phyloP scores from a whole-genome alignment of 1,284 basidiomycete species.

The Waitea zeae region DNA sequence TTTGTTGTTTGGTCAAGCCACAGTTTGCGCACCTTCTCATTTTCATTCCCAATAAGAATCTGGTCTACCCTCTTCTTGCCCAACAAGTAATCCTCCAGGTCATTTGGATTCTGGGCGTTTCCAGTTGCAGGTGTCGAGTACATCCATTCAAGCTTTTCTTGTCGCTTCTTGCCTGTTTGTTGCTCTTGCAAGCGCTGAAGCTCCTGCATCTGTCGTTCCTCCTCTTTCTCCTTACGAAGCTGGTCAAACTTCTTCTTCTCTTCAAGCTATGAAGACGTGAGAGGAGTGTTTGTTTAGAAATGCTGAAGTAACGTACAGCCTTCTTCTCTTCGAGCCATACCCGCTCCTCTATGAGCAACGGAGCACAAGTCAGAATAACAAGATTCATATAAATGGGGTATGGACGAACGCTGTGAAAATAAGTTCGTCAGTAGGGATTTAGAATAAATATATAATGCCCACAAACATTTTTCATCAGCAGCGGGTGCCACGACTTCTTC shows the following conservation, averaged over 20 bases:
- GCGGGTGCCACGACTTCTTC: constrained; percentile 99
- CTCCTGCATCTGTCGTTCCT: constrained; percentile 92
- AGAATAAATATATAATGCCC: no score
- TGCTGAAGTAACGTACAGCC: constrained; percentile 39
- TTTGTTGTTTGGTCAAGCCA: no score
- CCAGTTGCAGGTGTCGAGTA: constrained; percentile 89
- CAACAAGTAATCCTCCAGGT: constrained; percentile 90
- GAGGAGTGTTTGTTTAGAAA: not conserved
- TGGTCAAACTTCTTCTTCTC: constrained; percentile 98
- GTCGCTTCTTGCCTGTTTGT: constrained; percentile 85
- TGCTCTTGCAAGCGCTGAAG: constrained; percentile 88
- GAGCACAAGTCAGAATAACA: no score
- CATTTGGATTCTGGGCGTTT: constrained; percentile 68
- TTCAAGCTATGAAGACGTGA: constrained; percentile 45
- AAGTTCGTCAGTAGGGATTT: no score
- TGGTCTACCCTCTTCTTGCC: constrained; percentile 99
- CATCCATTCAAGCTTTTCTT: constrained; percentile 98
- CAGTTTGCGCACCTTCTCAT: constrained; percentile 69
- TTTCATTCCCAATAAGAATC: constrained; percentile 79
- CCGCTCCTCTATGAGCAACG: no score
- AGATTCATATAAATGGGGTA: no score
- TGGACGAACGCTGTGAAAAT: no score
- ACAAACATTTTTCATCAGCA: constrained; percentile 93
- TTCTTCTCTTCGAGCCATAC: constrained; percentile 98
- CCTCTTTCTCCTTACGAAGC: constrained; percentile 91